These are phyloP conservation scores for Solanum ossicruentum DNA, from an alignment of 257 asterid genomes.

Conservation along the genomic window DNA sequence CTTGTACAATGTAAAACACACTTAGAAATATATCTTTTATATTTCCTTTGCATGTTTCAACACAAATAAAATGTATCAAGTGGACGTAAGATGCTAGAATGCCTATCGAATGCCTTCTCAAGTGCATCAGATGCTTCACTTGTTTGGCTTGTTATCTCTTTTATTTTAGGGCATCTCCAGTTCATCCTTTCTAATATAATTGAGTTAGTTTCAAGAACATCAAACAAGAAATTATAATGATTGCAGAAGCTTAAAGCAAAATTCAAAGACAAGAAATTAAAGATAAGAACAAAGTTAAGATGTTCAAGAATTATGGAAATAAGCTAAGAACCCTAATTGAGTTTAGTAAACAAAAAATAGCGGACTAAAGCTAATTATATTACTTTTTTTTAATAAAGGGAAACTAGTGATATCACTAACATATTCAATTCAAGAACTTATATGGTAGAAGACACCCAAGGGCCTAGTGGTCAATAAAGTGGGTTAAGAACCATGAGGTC, in stretches of 20 bases:
- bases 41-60: too few species aligned
- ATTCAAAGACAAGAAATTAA: not conserved
- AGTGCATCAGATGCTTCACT: not conserved
- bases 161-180: not conserved
- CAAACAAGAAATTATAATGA: not conserved
- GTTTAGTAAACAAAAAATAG: not conserved
- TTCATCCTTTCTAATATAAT: not conserved
- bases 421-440: too few species aligned
- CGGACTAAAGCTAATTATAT: too few species aligned
- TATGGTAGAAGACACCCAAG: too few species aligned
- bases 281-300: not conserved
- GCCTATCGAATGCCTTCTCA: not conserved
- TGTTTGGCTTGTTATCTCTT: not conserved
- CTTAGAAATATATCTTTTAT: too few species aligned
- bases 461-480: too few species aligned
- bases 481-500: too few species aligned
- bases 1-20: too few species aligned
- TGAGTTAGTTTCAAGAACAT: not conserved
- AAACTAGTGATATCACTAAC: too few species aligned
- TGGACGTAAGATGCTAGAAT: not conserved
- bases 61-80: not conserved
- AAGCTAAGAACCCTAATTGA: not conserved
- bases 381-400: too few species aligned
- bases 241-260: not conserved
- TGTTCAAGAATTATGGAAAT: not conserved